These are phyloP conservation scores for Protostelium mycophagum DNA, from an alignment of 78 protist genomes.

Conservation along the genomic window DNA sequence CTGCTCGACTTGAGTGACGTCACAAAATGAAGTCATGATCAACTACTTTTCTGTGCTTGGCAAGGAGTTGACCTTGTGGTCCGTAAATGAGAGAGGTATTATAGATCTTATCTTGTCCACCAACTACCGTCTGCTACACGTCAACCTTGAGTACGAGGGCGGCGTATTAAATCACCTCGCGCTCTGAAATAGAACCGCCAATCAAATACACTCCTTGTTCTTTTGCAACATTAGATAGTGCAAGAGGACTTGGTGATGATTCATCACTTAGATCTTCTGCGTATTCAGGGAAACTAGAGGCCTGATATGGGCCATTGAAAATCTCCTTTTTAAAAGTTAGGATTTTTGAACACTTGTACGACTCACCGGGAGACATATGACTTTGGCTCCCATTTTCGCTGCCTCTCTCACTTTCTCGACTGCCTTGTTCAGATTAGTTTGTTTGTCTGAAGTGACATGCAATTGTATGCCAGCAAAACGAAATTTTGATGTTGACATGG, in stretches of 20 bases:
- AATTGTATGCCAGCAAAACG: constrained; percentile 78
- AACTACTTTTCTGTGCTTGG: constrained; percentile 81
- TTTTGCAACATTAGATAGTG: constrained; percentile 43
- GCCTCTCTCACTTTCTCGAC: constrained; percentile 67
- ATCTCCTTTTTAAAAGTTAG: constrained; percentile 55
- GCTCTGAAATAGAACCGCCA: constrained; percentile 91
- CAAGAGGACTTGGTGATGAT: constrained; percentile 3
- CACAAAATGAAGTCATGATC: neutral
- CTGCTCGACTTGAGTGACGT: neutral
- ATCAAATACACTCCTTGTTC: constrained; percentile 45
- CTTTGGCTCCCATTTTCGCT: constrained; percentile 71
- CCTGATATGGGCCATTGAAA: constrained; percentile 89
- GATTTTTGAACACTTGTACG: neutral
- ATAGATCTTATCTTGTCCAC: constrained; percentile 67
- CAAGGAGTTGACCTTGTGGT: constrained; percentile 74
- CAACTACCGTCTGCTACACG: neutral
- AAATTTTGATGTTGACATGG: constrained; percentile 13
- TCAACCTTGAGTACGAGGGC: neutral
- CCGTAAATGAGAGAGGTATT: constrained; percentile 72
- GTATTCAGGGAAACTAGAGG: constrained; percentile 70
- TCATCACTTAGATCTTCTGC: constrained; percentile 75
- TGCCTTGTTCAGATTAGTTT: constrained; percentile 73
- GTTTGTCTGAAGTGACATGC: constrained; percentile 61
- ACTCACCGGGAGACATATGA: constrained; percentile 85
- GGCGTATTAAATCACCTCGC: neutral